Percentiles rank a stretch among this genome's conserved stretches.
phyloP scores from a whole-genome alignment of 257 asterid genomes.

The Solanum tarijense region DNA sequence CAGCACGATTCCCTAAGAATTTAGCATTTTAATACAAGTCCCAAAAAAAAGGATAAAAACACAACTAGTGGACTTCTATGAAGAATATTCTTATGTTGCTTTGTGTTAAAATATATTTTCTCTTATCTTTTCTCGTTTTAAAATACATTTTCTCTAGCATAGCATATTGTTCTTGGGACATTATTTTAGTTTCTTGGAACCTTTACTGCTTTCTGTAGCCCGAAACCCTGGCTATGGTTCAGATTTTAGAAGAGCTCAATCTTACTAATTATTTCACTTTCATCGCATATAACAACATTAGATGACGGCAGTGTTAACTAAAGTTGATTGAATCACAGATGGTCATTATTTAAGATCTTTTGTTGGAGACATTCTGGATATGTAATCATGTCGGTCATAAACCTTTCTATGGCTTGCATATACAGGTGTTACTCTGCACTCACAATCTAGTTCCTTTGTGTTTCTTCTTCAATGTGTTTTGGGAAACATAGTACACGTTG shows the following conservation, averaged over 20 bases:
- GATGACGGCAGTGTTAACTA: slow-evolving; percentile 33
- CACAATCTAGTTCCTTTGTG: slow-evolving; percentile 7
- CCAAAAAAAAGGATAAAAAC: background rate
- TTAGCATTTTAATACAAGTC: background rate
- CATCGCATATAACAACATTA: slow-evolving; percentile 11
- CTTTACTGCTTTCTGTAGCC: background rate
- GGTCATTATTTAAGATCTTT: slow-evolving; percentile 42
- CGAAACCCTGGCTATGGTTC: background rate
- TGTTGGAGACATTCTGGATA: slow-evolving; percentile 61
- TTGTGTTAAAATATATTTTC: background rate
- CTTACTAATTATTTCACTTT: slow-evolving; percentile 3
- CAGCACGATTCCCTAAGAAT: background rate
- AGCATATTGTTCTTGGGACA: background rate
- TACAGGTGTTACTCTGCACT: slow-evolving; percentile 61
- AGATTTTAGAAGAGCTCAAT: background rate
- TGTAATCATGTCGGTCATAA: slow-evolving; percentile 41
- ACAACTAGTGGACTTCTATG: background rate
- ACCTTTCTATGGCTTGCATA: slow-evolving; percentile 46
- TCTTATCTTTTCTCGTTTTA: background rate
- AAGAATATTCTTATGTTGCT: background rate
- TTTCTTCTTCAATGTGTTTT: slow-evolving; percentile 1
- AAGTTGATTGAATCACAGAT: slow-evolving; percentile 50
- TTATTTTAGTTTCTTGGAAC: background rate
- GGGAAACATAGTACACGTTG: background rate
- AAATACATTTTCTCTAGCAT: background rate